Base-by-base conservation (phyloP, 129 eudicot species). In the Tagetes erecta region DNA sequence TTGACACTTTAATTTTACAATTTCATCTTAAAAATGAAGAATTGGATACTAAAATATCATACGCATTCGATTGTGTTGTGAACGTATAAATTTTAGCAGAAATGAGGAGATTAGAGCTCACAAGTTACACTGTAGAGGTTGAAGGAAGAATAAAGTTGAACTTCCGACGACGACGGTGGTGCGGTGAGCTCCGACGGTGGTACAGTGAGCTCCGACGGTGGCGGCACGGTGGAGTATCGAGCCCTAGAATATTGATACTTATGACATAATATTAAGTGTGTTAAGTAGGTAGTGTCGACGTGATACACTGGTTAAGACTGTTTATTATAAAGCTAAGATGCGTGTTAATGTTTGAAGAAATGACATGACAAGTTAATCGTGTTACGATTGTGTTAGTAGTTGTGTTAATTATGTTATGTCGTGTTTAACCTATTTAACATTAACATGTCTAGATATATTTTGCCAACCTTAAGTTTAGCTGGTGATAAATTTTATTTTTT, bases 51-150 rank as follows among this genome's bases (percentile, higher is more conserved):
- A 12, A 8, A 64, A 56, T 27, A 56, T 56, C 34, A 27, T 30
- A 56, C 13, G 38, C n/a, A 75, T 50, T 38, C 10, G 62, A 39
- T 39, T 13, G 35, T 31, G 64, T 64, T 75, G 20, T 34, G 12
- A 51, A 75, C 33, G 62, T 12, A 2, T 39, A 13, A 31, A 31
- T 2, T 31, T 76, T 10, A 67, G 63, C 11, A 31, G 33, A 37
- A 57, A 57, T 66, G 68, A 45, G 70, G 52, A 68, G 35, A 53
- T 56, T 68, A 58, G 69, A 68, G 44, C 81, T 77, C 42, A 77
- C 81, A 68, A 36, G 68, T 68, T 2, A 57, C 63, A 60, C 8
- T 27, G 36, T 37, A 63, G 46, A 46, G n/a, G 46, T 58, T 44
- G 53, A 13, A 45, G 55, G 33, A 41, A 40, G 76, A 41, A 31